A percentile compares a stretch with the other conserved stretches of the same genome.
Conservation (phyloP, 2,329 filamentous ascomycete species). For the Pseudogymnoascus sp. region DNA sequence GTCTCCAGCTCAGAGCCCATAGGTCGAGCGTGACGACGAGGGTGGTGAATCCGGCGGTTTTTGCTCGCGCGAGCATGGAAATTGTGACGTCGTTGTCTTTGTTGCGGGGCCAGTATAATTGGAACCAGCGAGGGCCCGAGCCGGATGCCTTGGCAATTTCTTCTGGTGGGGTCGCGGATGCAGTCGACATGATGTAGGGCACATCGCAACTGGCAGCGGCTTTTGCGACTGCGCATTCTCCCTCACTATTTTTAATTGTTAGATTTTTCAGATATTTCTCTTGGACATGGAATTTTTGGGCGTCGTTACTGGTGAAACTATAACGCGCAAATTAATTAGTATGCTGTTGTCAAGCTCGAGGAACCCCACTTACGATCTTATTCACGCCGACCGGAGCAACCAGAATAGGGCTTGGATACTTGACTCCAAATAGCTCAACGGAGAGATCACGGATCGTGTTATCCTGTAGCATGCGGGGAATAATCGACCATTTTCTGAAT, state of each 20-base stretch:
- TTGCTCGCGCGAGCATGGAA: slow-evolving; percentile 47
- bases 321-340: background rate
- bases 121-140: slow-evolving; percentile 46
- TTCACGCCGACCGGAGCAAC: slow-evolving; percentile 60
- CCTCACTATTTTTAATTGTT: slow-evolving; percentile 48
- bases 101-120: slow-evolving; percentile 48
- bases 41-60: slow-evolving; percentile 45
- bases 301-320: background rate
- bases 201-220: slow-evolving; percentile 51
- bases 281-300: background rate
- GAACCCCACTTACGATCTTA: slow-evolving; percentile 25
- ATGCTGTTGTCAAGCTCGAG: background rate
- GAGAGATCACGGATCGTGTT: slow-evolving; percentile 49
- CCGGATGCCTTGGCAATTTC: slow-evolving; percentile 49
- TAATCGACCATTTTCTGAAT: slow-evolving; percentile 55
- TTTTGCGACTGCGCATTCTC: slow-evolving; percentile 51
- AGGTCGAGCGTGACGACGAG: slow-evolving; percentile 56
- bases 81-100: slow-evolving; percentile 53
- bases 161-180: slow-evolving; percentile 45
- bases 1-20: slow-evolving; percentile 55
- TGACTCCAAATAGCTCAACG: slow-evolving; percentile 52
- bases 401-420: slow-evolving; percentile 51
- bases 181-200: slow-evolving; percentile 52
- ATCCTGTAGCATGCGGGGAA: slow-evolving; percentile 53
- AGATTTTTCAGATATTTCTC: background rate